phyloP scores from a whole-genome alignment of 768 basidiomycete species.

The Psilocybe subaeruginosa region DNA sequence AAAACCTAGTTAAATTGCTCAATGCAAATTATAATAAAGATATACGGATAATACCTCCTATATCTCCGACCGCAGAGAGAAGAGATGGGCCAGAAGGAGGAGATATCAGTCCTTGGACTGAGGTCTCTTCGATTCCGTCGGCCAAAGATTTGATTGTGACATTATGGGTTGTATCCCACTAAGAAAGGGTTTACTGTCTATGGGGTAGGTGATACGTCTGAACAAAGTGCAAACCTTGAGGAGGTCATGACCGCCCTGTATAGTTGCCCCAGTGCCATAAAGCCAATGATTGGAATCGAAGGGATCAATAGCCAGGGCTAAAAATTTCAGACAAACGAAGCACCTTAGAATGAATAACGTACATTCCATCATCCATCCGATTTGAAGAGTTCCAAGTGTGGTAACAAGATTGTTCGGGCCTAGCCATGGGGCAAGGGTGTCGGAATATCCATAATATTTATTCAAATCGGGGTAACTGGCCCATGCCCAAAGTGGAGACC shows the following conservation, averaged over 20 bases:
- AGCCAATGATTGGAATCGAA: conserved; percentile 73
- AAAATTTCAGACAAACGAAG: background rate
- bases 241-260: conserved; percentile 62
- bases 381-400: conserved; percentile 47
- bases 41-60: conserved; percentile 40
- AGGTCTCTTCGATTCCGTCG: conserved; percentile 67
- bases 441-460: conserved; percentile 58
- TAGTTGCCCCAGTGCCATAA: conserved; percentile 70
- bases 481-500: conserved; percentile 65
- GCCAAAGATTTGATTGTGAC: conserved; percentile 62
- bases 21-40: background rate
- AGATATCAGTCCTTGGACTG: conserved; percentile 60
- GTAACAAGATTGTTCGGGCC: conserved; percentile 51
- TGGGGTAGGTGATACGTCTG: background rate
- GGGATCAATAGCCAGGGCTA: conserved; percentile 61
- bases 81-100: conserved; percentile 62
- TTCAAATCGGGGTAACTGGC: conserved; percentile 45
- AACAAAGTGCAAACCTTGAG: conserved; percentile 31
- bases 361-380: conserved; percentile 79
- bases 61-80: conserved; percentile 58
- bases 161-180: conserved; percentile 66
- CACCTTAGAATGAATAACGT: conserved; percentile 4
- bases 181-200: background rate
- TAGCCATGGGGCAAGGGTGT: conserved; percentile 62
- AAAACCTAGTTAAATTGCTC: conserved; percentile 39